phyloP scores from a whole-genome alignment of 805 yeast species.

The Candida michaelii region DNA sequence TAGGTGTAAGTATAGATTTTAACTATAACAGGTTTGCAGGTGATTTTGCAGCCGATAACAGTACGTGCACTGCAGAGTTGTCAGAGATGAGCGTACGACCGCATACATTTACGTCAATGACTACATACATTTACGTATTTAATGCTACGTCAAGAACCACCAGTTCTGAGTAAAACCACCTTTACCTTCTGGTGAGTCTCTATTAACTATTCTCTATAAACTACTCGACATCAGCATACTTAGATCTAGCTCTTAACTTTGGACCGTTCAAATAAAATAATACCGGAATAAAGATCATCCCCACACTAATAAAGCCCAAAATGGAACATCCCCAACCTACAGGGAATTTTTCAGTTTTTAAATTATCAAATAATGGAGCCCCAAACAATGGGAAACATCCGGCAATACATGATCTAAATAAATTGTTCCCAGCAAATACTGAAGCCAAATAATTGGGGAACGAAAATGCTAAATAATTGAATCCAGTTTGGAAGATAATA shows the following conservation, averaged over 20 bases:
- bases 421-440: slow-evolving; percentile 57
- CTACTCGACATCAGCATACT: slow-evolving; percentile 19
- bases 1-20: too few relatives aligned
- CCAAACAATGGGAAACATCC: slow-evolving; percentile 68
- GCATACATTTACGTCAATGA: too few relatives aligned
- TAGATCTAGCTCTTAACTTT: slow-evolving; percentile 36
- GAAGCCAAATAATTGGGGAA: slow-evolving; percentile 55
- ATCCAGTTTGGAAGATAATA: slow-evolving; percentile 50
- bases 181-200: too few relatives aligned
- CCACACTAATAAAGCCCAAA: slow-evolving; percentile 43
- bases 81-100: too few relatives aligned
- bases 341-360: slow-evolving; percentile 51
- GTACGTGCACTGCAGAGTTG: too few relatives aligned
- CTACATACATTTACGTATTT: too few relatives aligned
- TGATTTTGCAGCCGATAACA: background rate
- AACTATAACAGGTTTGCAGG: background rate
- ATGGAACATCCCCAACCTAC: slow-evolving; percentile 59
- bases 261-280: slow-evolving; percentile 43
- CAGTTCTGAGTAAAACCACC: too few relatives aligned
- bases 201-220: too few relatives aligned
- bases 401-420: slow-evolving; percentile 50
- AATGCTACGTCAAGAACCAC: too few relatives aligned
- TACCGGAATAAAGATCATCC: slow-evolving; percentile 49
- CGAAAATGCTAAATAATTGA: slow-evolving; percentile 49
- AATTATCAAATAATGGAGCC: slow-evolving; percentile 52